phyloP scores from a whole-genome alignment of 306 rosid genomes.

The Nissolia schottii region DNA sequence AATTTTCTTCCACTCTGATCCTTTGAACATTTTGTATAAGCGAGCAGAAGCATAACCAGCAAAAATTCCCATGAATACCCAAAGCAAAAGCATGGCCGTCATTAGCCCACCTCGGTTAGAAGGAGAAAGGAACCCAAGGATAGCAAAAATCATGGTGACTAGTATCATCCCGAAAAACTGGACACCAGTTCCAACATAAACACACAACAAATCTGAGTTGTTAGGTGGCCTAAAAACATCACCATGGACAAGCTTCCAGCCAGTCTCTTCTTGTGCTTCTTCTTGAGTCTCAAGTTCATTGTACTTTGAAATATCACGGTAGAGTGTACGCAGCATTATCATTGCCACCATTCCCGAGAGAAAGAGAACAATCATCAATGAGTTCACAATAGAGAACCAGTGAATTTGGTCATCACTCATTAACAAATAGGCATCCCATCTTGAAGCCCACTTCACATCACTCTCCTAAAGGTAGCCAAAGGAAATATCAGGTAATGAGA shows the following conservation, averaged over 20 bases:
- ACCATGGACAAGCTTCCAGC: slow-evolving; percentile 99
- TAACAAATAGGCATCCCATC: slow-evolving; percentile 97
- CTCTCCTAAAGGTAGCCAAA: slow-evolving; percentile 56
- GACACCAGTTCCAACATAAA: slow-evolving; percentile 96
- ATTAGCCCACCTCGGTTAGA: slow-evolving; percentile 97
- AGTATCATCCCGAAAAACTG: slow-evolving; percentile 88
- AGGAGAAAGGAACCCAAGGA: slow-evolving; percentile 95
- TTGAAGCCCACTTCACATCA: slow-evolving; percentile 98
- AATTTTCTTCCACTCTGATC: slow-evolving; percentile 89
- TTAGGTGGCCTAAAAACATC: slow-evolving; percentile 97
- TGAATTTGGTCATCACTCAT: slow-evolving; percentile 96
- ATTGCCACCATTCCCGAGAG: slow-evolving; percentile 99
- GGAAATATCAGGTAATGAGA: slow-evolving; percentile 12
- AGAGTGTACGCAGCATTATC: slow-evolving; percentile 96
- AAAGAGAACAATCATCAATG: slow-evolving; percentile 96
- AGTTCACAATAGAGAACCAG: slow-evolving; percentile 95
- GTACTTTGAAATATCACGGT: slow-evolving; percentile 94
- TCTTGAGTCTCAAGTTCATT: slow-evolving; percentile 96
- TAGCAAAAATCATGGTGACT: slow-evolving; percentile 90
- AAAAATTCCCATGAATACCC: slow-evolving; percentile 93
- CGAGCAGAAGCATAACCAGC: slow-evolving; percentile 87
- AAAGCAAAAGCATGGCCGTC: slow-evolving; percentile 97
- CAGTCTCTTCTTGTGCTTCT: slow-evolving; percentile 99
- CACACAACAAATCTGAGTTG: slow-evolving; percentile 75
- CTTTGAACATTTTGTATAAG: slow-evolving; percentile 85